Evolutionary conservation across 257 asterid species (phyloP).

Genomic region (Lavandula angustifolia): DNA sequence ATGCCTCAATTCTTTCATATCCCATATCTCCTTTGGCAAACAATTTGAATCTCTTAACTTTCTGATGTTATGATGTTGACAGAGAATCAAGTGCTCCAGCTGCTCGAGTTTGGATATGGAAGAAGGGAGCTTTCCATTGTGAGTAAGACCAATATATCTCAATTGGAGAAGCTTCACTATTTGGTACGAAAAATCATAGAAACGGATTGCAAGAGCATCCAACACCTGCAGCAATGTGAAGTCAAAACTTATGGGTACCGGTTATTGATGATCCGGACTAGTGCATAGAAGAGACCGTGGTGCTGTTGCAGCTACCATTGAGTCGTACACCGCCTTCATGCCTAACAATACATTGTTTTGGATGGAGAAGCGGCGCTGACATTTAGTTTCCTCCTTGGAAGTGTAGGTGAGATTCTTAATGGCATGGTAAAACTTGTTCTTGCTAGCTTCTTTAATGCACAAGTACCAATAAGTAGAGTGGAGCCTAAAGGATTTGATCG

Average conservation of each 20-base stretch:
- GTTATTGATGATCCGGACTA: neutral
- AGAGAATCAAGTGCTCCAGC: neutral
- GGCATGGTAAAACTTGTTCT: neutral
- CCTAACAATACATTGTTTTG: neutral
- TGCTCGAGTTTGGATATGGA: neutral
- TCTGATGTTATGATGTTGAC: neutral
- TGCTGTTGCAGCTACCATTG: neutral
- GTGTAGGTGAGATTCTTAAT: neutral
- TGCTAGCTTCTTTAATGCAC: neutral
- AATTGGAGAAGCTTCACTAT: neutral
- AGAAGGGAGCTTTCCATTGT: neutral
- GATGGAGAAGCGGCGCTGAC: neutral
- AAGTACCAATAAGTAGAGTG: conserved; percentile 2
- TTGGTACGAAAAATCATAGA: neutral
- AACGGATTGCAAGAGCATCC: conserved; percentile 10
- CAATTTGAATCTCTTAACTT: neutral
- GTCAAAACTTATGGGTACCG: neutral
- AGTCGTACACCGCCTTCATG: neutral
- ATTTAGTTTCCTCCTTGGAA: too few relatives aligned
- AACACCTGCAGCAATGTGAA: neutral
- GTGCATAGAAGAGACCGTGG: neutral
- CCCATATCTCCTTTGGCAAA: neutral
- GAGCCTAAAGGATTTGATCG: neutral
- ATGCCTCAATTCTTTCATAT: neutral
- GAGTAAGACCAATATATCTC: neutral